Conservation (phyloP, 2,329 filamentous ascomycete species). For the Phoma sp. region DNA sequence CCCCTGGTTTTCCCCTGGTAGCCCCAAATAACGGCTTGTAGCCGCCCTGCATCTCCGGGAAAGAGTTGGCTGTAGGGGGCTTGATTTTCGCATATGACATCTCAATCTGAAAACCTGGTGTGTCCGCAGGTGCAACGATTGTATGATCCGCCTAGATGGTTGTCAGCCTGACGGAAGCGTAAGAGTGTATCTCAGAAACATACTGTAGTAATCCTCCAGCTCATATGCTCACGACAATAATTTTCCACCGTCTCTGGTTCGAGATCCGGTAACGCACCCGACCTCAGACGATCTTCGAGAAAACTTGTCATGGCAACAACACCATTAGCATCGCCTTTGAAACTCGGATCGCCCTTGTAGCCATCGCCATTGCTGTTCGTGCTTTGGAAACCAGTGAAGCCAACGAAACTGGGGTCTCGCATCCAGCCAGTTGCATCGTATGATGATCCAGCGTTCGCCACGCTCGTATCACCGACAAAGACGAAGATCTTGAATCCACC, state of each 20-base stretch:
- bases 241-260: slow-evolving; percentile 25
- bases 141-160: slow-evolving; percentile 45
- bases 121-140: slow-evolving; percentile 37
- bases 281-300: slow-evolving; percentile 44
- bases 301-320: slow-evolving; percentile 54
- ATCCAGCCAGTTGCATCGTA: slow-evolving; percentile 60
- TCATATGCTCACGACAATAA: slow-evolving; percentile 32
- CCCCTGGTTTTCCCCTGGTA: slow-evolving; percentile 13
- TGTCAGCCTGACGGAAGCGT: neutral
- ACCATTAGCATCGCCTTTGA: slow-evolving; percentile 35
- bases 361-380: slow-evolving; percentile 25
- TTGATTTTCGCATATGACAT: slow-evolving; percentile 49
- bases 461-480: slow-evolving; percentile 65
- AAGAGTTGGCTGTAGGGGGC: slow-evolving; percentile 36
- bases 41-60: slow-evolving; percentile 20
- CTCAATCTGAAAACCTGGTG: slow-evolving; percentile 48
- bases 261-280: slow-evolving; percentile 41
- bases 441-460: slow-evolving; percentile 53
- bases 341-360: neutral
- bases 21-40: slow-evolving; percentile 15
- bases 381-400: slow-evolving; percentile 60
- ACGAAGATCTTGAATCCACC: slow-evolving; percentile 70
- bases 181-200: neutral
- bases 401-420: slow-evolving; percentile 62
- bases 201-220: slow-evolving; percentile 34